Conservation (phyloP, 768 basidiomycete genomes). For the Plicaturopsis crispa region DNA sequence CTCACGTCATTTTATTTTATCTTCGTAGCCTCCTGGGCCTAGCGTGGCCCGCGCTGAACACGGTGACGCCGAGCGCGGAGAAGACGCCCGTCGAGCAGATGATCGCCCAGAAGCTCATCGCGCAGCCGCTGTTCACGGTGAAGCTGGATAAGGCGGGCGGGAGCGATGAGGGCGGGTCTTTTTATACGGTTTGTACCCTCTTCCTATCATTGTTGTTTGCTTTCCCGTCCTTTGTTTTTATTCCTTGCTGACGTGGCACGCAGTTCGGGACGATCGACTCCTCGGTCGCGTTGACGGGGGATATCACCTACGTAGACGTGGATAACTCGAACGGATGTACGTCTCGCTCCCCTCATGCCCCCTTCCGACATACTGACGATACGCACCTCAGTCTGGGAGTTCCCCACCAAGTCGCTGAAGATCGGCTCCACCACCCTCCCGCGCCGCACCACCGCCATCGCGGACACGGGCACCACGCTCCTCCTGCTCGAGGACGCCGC, state of each 20-base stretch:
- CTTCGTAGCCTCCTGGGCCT: constrained; percentile 28
- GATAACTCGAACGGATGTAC: constrained; percentile 8
- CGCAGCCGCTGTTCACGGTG: constrained; percentile 25
- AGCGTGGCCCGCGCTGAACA: constrained; percentile 30
- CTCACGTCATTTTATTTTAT: no score
- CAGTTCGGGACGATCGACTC: neutral
- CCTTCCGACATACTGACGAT: neutral
- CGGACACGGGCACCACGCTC: constrained; percentile 29
- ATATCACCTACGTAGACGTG: constrained; percentile 3
- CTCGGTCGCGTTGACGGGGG: neutral
- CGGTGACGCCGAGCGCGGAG: constrained; percentile 24
- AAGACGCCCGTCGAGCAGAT: constrained; percentile 32
- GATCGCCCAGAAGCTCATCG: constrained; percentile 25
- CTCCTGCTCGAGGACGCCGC: constrained; percentile 23
- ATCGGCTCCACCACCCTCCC: constrained; percentile 15
- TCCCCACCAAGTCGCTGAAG: constrained; percentile 13
- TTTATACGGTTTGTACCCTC: constrained; percentile 33
- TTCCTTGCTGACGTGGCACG: constrained; percentile 3
- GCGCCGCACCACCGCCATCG: constrained; percentile 27
- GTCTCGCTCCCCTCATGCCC: neutral
- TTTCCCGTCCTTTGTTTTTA: constrained; percentile 15
- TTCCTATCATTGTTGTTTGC: constrained; percentile 25
- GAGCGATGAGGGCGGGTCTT: no score
- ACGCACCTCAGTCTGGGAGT: neutral
- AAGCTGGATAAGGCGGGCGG: constrained; percentile 27